phyloP scores from a whole-genome alignment of 495 filamentous ascomycete genomes.

The Lasiosphaeria ovina region DNA sequence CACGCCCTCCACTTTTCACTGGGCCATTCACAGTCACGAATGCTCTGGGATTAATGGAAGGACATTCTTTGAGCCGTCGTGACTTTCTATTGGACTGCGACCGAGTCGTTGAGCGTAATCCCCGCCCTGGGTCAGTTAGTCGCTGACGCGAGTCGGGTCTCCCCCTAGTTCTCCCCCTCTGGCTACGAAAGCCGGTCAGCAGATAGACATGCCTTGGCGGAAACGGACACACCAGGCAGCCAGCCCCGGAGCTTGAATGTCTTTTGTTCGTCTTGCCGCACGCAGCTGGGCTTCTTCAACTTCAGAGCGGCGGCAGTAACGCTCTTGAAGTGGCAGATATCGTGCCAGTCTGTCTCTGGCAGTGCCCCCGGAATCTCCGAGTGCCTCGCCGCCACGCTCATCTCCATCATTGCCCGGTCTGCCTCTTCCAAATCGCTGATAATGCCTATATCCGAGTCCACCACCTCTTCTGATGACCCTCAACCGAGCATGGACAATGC shows the following conservation, averaged over 20 bases:
- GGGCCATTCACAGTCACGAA: constrained; percentile 46
- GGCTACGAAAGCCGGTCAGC: constrained; percentile 18
- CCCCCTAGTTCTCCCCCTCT: constrained; percentile 26
- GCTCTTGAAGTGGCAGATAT: constrained; percentile 40
- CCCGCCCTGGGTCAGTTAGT: constrained; percentile 24
- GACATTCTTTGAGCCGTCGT: constrained; percentile 43
- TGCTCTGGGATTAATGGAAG: constrained; percentile 57
- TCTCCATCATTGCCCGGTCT: constrained; percentile 45
- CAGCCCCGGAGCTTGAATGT: constrained; percentile 29
- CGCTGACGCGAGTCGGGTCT: constrained; percentile 17
- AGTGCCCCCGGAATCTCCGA: constrained; percentile 34
- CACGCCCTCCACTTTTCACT: constrained; percentile 50
- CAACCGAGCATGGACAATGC: constrained; percentile 20
- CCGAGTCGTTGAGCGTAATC: background rate
- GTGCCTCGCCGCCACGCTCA: constrained; percentile 48
- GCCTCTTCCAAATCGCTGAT: constrained; percentile 50
- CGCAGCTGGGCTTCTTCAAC: constrained; percentile 53
- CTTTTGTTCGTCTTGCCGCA: constrained; percentile 39
- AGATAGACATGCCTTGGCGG: constrained; percentile 15
- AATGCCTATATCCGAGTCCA: constrained; percentile 34
- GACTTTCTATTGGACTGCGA: too few species aligned
- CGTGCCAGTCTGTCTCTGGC: constrained; percentile 23
- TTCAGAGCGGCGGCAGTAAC: constrained; percentile 39
- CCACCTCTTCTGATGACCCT: background rate
- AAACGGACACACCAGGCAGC: constrained; percentile 2